Base-by-base conservation (phyloP, 805 yeast genomes). In the Cyberlindnera meyerae region DNA sequence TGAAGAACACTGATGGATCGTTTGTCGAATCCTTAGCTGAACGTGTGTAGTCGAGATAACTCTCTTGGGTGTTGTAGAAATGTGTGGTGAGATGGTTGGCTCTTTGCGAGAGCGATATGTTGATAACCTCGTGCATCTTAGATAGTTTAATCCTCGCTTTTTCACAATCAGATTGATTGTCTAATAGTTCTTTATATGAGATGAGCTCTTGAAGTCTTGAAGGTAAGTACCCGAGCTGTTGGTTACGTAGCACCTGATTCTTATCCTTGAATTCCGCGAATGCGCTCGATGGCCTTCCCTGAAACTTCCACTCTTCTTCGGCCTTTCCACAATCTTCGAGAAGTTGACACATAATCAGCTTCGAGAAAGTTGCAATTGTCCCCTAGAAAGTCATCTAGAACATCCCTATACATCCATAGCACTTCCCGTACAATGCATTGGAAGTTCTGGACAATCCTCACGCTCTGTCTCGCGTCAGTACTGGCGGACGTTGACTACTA, bases 11-110 rank as follows among this genome's bases (percentile, higher is more conserved):
- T 13, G 61, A 36, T 3, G 81, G 71, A 42, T 70, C 73, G 39
- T 58, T 54, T 4, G 47, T 37, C 17, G 51, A 39, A 29, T 51
- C 37, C 11, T 45, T 42, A 28, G 43, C 42, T 8, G 55, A 50
- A 25, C 55, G 53, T n/a, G 57, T 56, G 52, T 71, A 82, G 21
- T 76, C 78, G 29, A 82, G 68, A 51, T 75, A 78, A 8, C 74
- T 59, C 39, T 86, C 95, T 57, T 87, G 95, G 11, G 73, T 59
- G 52, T 93, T 90, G 65, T 79, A 85, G 54, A 85, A 80, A 49
- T 86, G 96, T 0, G 95, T 73, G 3, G 74, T 57, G n/a, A 85
- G 57, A 55, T 84, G 90, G 49, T 85, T 85, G 0, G 96, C 71
- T 15, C 67, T 53, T 9, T 83, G 89, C 0, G 95, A 84, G 5